Evolutionary conservation across 2,329 filamentous ascomycete species (phyloP).

Genomic region (Botrytis porri): DNA sequence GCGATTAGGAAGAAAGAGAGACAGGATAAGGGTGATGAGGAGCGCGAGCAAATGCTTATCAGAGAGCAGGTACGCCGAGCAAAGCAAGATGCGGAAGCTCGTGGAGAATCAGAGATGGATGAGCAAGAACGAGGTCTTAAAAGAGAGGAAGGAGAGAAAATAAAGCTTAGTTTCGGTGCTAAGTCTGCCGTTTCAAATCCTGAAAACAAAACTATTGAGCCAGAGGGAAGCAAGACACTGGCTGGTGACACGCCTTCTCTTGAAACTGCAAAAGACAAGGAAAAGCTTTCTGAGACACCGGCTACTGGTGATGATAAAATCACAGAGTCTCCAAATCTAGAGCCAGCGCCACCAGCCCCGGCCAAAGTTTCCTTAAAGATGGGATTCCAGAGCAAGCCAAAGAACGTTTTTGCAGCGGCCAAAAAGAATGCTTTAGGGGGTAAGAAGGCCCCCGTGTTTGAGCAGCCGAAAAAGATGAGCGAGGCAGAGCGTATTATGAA

Average conservation of each 20-base stretch:
- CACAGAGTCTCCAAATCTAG: background rate
- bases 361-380: conserved; percentile 63
- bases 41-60: conserved; percentile 79
- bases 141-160: conserved; percentile 69
- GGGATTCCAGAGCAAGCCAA: conserved; percentile 61
- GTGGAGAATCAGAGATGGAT: conserved; percentile 44
- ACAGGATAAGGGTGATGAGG: conserved; percentile 87
- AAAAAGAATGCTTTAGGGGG: conserved; percentile 69
- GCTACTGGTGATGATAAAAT: background rate
- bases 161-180: conserved; percentile 65
- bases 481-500: conserved; percentile 89
- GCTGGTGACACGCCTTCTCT: background rate
- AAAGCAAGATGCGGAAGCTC: conserved; percentile 53
- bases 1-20: conserved; percentile 79
- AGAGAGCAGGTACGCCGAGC: conserved; percentile 80
- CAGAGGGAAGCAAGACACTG: background rate
- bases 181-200: conserved; percentile 28
- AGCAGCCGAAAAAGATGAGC: conserved; percentile 77
- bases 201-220: conserved; percentile 24
- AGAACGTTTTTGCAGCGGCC: conserved; percentile 69
- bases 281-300: background rate
- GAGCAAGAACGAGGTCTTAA: conserved; percentile 50
- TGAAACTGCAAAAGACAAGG: background rate
- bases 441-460: conserved; percentile 59
- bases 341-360: conserved; percentile 20